Conservation (phyloP, 164 flowering plant species). For the Pachysandra terminalis region DNA sequence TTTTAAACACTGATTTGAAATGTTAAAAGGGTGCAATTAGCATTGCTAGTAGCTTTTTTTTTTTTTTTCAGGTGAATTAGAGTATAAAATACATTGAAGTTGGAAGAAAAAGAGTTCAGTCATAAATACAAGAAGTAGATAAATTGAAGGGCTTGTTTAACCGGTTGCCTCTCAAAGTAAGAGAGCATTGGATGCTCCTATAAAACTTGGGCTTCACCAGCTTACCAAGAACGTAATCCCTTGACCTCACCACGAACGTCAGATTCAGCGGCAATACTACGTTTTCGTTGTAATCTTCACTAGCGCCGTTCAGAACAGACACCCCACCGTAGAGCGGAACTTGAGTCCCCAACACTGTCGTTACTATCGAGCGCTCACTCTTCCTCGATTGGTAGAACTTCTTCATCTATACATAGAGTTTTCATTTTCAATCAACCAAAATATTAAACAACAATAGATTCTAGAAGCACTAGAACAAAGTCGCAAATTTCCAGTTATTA, state of each 20-base stretch:
- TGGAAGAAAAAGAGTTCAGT: conserved; percentile 23
- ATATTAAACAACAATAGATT: neutral
- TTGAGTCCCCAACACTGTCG: conserved; percentile 44
- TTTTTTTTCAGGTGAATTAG: too few relatives aligned
- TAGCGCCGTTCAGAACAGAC: conserved; percentile 24
- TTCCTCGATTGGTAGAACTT: conserved; percentile 65
- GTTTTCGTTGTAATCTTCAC: conserved; percentile 11
- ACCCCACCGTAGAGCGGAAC: conserved; percentile 82
- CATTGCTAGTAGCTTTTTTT: too few relatives aligned
- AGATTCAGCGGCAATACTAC: conserved; percentile 55
- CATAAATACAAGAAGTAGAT: conserved; percentile 38
- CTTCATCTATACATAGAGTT: conserved; percentile 51
- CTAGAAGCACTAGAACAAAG: too few relatives aligned
- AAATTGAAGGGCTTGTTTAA: conserved; percentile 46
- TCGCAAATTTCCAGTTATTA: too few relatives aligned
- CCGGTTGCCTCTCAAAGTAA: conserved; percentile 39
- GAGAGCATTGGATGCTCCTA: conserved; percentile 42
- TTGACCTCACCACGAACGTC: conserved; percentile 59
- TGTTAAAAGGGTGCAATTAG: too few relatives aligned
- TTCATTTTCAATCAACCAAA: too few relatives aligned
- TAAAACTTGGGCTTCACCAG: conserved; percentile 78
- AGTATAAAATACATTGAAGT: too few relatives aligned
- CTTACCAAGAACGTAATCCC: conserved; percentile 74
- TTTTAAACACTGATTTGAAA: too few relatives aligned
- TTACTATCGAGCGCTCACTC: conserved; percentile 35